Conservation (phyloP, 2,329 filamentous ascomycete genomes). For the Rutstroemia sp. region DNA sequence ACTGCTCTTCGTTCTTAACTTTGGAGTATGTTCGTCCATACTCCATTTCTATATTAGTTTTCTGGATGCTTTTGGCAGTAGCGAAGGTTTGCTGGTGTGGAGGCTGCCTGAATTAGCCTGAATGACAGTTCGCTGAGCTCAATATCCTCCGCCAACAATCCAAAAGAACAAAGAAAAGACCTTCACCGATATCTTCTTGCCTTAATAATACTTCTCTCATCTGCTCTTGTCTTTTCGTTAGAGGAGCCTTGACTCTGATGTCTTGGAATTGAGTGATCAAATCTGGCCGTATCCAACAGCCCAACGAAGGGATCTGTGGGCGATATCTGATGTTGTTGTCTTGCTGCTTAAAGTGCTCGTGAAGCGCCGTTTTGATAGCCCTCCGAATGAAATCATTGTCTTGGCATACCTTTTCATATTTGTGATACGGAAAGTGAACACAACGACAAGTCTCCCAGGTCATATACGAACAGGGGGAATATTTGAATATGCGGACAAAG, state of each 20-base stretch:
- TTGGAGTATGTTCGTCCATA: no score
- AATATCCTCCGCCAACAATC: constrained; percentile 27
- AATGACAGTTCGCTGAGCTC: constrained; percentile 21
- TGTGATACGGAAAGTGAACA: no score
- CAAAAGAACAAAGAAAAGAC: constrained; percentile 30
- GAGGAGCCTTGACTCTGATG: constrained; percentile 23
- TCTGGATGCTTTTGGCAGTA: neutral
- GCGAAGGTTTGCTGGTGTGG: constrained; percentile 34
- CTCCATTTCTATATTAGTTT: no score
- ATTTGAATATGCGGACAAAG: no score
- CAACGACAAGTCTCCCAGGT: no score
- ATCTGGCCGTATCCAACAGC: constrained; percentile 34
- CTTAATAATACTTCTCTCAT: neutral
- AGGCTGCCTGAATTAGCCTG: constrained; percentile 32
- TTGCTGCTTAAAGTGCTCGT: constrained; percentile 26
- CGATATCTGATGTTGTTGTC: neutral
- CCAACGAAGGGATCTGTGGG: constrained; percentile 32
- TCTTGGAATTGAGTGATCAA: constrained; percentile 34
- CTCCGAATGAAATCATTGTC: constrained; percentile 24
- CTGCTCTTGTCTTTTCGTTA: neutral
- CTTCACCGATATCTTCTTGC: constrained; percentile 13
- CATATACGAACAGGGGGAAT: no score
- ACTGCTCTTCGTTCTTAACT: no score
- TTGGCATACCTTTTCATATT: no score
- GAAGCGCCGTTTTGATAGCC: constrained; percentile 30